Evolutionary conservation across 768 basidiomycete genomes (phyloP).

Genomic region (Trametes villosa): DNA sequence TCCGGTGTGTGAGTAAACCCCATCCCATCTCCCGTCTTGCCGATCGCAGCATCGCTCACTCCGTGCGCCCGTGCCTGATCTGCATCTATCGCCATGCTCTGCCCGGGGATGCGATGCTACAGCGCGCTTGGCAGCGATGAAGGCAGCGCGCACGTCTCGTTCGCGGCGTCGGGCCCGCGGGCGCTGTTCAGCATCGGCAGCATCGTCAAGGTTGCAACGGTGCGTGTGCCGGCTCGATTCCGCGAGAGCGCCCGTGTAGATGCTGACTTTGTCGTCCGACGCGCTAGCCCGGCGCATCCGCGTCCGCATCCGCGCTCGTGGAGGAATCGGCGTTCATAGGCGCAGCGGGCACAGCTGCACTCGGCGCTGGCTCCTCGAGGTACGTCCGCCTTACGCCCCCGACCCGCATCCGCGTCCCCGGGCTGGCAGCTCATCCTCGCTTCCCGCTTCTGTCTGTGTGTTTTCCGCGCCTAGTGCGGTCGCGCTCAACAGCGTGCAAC

Average conservation of each 20-base stretch:
- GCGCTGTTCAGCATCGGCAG: slow-evolving; percentile 14
- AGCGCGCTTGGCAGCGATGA: slow-evolving; percentile 8
- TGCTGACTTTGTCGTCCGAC: too few relatives aligned
- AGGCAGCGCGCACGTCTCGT: slow-evolving; percentile 7
- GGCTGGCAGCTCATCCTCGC: neutral
- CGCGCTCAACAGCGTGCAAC: slow-evolving; percentile 4
- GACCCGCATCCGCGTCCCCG: neutral
- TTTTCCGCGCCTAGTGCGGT: slow-evolving; percentile 5
- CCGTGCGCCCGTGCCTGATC: slow-evolving; percentile 19
- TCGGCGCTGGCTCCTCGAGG: slow-evolving; percentile 21
- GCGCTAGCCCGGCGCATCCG: slow-evolving; percentile 30
- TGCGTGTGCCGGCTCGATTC: too few relatives aligned
- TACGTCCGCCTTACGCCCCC: neutral
- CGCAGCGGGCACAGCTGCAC: slow-evolving; percentile 28
- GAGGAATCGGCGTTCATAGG: slow-evolving; percentile 40
- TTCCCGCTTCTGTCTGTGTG: neutral
- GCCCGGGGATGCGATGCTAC: neutral
- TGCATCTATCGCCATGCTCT: slow-evolving; percentile 8
- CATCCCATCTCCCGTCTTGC: neutral
- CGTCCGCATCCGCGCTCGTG: neutral
- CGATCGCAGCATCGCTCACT: slow-evolving; percentile 14
- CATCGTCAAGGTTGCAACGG: too few relatives aligned
- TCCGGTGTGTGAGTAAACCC: slow-evolving; percentile 22
- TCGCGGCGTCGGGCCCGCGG: slow-evolving; percentile 5
- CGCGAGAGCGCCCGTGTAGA: too few relatives aligned